phyloP scores from a whole-genome alignment of 257 asterid species.

The Solanum tarijense region DNA sequence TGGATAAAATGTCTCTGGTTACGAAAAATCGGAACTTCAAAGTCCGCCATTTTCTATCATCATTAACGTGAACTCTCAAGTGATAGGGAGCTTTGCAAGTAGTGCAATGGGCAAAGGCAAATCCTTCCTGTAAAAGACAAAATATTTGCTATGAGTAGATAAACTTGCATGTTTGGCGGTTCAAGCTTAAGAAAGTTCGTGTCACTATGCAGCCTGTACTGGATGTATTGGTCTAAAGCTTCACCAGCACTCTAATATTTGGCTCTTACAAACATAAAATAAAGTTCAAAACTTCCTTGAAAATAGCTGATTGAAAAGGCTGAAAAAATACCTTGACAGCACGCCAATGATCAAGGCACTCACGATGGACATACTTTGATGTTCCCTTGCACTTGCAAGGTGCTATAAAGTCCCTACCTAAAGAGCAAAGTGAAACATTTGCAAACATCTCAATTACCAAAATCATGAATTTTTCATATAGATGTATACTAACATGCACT shows the following conservation, averaged over 20 bases:
- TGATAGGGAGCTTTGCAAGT: slow-evolving; percentile 92
- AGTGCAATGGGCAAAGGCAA: slow-evolving; percentile 93
- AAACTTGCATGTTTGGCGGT: background rate
- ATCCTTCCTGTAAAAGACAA: slow-evolving; percentile 60
- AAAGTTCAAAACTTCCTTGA: background rate
- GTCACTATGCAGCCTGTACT: background rate
- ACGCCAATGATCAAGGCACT: slow-evolving; percentile 96
- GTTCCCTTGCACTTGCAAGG: slow-evolving; percentile 99
- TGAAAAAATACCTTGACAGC: slow-evolving; percentile 56
- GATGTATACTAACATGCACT: background rate
- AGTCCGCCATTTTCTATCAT: slow-evolving; percentile 83
- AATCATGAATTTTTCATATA: background rate
- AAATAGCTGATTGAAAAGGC: background rate
- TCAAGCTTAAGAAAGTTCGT: background rate
- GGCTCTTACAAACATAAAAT: background rate
- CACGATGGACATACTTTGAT: slow-evolving; percentile 77
- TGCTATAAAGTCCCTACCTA: slow-evolving; percentile 94
- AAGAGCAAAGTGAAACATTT: slow-evolving; percentile 9
- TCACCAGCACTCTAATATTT: background rate
- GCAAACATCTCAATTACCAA: background rate
- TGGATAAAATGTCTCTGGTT: slow-evolving; percentile 81
- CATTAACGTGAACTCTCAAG: slow-evolving; percentile 68
- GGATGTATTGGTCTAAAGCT: background rate
- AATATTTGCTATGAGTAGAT: background rate
- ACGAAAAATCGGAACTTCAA: slow-evolving; percentile 88